Evolutionary conservation across 805 yeast species (phyloP), one percentile per base, ranked within the genome.

Genomic region (Wickerhamiella australiensis): DNA sequence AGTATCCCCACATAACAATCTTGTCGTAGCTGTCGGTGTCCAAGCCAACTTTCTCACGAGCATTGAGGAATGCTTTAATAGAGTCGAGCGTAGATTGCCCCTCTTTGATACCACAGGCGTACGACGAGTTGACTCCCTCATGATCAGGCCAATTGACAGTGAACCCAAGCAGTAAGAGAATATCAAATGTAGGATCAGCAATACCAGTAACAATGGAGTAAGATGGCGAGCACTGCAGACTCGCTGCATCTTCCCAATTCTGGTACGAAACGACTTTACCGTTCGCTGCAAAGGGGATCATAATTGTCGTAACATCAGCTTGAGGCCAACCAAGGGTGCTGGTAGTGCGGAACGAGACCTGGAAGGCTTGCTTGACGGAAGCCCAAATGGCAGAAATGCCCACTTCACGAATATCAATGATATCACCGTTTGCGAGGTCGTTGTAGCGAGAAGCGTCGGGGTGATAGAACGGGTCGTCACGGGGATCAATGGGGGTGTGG

Each of bases 31-130:
- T 22, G 37, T 46, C 11, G 12, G 41, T 33, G 11, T 25, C 37
- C 41, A 57, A 42, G 17, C 54, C 55, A 12, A 52, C 50, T 21
- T 51, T 17, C 40, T 46, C 31, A 2, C 25, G 20, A 5, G 57
- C 51, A 22, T 47, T 37, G n/a, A 54, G 47, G 5, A 57, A 54
- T 1, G 66, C 67, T 2, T 61, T 49, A 7, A 63, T 46, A 1
- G 64, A 53, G 49, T 63, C 65, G 13, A 64, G 59, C 3, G 57
- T 53, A 23, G 53, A 52, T 22, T 54, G 57, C 6, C 65, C 67
- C 13, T 57, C 58, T 12, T 49, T 47, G 21, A 50, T 36, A 15
- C 60, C 58, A 2, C 57, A 61, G 1, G 56, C 50, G 49, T 46
- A 59, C 7, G 59, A 50, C 1, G 55, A 48, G n/a, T 52, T 45